Evolutionary conservation across 2,329 filamentous ascomycete species (phyloP).

Genomic region (Colletotrichum sp.): DNA sequence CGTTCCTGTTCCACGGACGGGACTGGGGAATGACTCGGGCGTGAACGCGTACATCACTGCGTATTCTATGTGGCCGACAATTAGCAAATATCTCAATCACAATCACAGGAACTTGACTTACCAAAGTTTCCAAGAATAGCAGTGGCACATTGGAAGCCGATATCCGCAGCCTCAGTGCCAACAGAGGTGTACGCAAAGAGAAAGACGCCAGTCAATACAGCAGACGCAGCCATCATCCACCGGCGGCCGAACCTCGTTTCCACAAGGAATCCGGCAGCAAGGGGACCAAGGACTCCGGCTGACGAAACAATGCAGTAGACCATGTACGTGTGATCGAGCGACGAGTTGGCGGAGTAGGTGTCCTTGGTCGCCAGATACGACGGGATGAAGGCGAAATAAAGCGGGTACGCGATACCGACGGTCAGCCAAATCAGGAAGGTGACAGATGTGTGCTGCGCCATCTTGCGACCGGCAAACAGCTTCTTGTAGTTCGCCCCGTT

Average conservation of each 20-base stretch:
- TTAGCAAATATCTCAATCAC: too few relatives aligned
- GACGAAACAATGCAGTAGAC: conserved; percentile 42
- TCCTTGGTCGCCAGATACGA: conserved; percentile 46
- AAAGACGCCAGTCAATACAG: conserved; percentile 49
- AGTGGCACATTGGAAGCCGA: conserved; percentile 46
- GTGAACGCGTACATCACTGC: conserved; percentile 51
- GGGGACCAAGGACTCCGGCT: conserved; percentile 42
- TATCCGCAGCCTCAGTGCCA: conserved; percentile 38
- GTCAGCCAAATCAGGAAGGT: conserved; percentile 49
- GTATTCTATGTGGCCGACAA: background rate
- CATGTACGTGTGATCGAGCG: conserved; percentile 35
- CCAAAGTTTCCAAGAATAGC: conserved; percentile 50
- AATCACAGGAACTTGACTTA: conserved; percentile 25
- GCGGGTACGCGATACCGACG: conserved; percentile 50
- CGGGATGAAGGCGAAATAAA: conserved; percentile 52
- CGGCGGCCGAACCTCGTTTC: conserved; percentile 45
- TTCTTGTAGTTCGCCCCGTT: conserved; percentile 31
- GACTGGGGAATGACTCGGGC: conserved; percentile 62
- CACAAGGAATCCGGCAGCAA: conserved; percentile 45
- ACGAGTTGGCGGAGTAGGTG: conserved; percentile 28
- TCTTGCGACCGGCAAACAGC: conserved; percentile 34
- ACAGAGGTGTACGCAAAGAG: conserved; percentile 51
- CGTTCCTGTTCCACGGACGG: conserved; percentile 58
- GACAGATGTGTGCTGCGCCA: conserved; percentile 37
- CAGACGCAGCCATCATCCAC: conserved; percentile 49